These are phyloP conservation scores for Sporothrix variecibatus DNA, from an alignment of 2,329 filamentous ascomycete genomes.

Conservation along the genomic window DNA sequence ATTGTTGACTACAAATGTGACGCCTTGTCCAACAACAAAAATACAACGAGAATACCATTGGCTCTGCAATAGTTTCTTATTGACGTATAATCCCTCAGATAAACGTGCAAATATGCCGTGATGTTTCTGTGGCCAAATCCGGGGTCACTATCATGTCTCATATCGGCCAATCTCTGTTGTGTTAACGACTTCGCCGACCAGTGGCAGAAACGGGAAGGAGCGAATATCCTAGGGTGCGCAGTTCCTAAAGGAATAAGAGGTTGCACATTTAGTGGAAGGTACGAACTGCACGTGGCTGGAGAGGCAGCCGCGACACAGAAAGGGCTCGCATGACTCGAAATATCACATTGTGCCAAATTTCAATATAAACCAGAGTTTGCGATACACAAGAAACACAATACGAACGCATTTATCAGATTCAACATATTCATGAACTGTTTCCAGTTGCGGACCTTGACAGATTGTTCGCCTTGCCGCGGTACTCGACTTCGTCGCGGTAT, in stretches of 20 bases:
- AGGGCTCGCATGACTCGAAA: not conserved
- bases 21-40: not conserved
- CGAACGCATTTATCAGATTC: too few species aligned
- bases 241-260: not conserved
- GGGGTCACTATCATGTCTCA: not conserved
- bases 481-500: not conserved
- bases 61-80: not conserved
- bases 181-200: not conserved
- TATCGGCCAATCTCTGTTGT: not conserved
- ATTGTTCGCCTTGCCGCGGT: too few species aligned
- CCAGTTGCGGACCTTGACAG: too few species aligned
- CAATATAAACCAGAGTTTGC: too few species aligned
- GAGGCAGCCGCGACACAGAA: not conserved
- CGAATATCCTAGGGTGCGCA: not conserved
- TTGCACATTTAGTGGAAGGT: not conserved
- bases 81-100: not conserved
- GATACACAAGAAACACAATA: not conserved
- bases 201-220: not conserved
- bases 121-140: not conserved
- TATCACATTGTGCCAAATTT: not conserved
- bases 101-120: too few species aligned
- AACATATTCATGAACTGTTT: not conserved
- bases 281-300: not conserved
- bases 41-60: not conserved
- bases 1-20: not conserved